Evolutionary conservation across 169 alveolate genomes (phyloP), one percentile per base, ranked within the genome.

Genomic region (Neospora caninum): DNA sequence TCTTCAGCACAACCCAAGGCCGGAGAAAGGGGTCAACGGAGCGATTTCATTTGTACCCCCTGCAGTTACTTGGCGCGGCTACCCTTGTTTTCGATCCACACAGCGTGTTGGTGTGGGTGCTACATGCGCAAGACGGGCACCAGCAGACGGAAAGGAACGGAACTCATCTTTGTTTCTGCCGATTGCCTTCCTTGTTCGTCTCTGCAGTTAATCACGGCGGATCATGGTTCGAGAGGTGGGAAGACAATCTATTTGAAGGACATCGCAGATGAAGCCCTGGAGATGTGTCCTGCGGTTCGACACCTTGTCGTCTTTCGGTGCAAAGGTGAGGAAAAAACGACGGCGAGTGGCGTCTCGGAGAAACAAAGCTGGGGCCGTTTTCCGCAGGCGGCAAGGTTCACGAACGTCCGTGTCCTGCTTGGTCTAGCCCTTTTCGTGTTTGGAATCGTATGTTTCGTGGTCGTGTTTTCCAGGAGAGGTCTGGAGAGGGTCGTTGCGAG

Each of bases 191-290:
- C 54, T 13, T 41, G 45, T 80, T 9, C 82, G 16, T 78, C 86
- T n/a, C 41, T 69, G 49, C 86, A 78, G 86, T 20, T 99, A 43
- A 95, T 99, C 88, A 98, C 99, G 0, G 98, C 99, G 36, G 98
- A 98, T 80, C 96, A 96, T 73, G 99, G 99, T 27, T 94, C 97
- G 83, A 97, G 99, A 41, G 99, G 99, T 20, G 98, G 98, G 16
- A 97, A 98, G 96, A 94, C 96, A 73, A 97, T 98, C 73, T 97
- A 95, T 36, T 93, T 98, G 93, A 97, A 97, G 95, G 95, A 95
- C 82, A 96, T 97, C 78, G 98, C 98, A 13, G 99, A 98, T 95
- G 98, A 96, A 73, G 99, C 99, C 58, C 94, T 97, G 84, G 95
- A 95, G 45, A 73, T 93, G 31, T 93, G 97, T 41, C 97, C 97